Conservation (phyloP, 768 basidiomycete species). For the Boletus coccyginus region DNA sequence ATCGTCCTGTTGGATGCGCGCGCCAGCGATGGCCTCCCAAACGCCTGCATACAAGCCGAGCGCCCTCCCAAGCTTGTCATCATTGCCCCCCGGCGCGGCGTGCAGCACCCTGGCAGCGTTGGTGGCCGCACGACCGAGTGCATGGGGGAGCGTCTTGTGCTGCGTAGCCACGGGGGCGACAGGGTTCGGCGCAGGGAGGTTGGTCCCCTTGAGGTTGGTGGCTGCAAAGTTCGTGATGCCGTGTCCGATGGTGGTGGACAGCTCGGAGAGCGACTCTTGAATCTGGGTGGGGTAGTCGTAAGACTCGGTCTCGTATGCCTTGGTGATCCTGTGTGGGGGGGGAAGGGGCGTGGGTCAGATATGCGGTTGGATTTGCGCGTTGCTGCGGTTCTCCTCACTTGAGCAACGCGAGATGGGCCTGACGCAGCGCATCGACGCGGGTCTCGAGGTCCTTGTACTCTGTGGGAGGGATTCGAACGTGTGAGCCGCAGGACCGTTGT, state of each 20-base stretch:
- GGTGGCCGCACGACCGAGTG: constrained; percentile 79
- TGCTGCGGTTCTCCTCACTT: constrained; percentile 50
- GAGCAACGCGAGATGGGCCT: constrained; percentile 71
- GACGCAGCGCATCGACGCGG: constrained; percentile 87
- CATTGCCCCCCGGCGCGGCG: constrained; percentile 43
- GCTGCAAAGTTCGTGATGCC: constrained; percentile 84
- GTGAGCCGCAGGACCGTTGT: not conserved
- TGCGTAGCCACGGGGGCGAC: constrained; percentile 53
- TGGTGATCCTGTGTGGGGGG: constrained; percentile 60
- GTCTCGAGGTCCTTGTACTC: constrained; percentile 97
- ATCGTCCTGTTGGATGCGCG: constrained; percentile 78
- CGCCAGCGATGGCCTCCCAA: constrained; percentile 80
- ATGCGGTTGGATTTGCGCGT: not conserved
- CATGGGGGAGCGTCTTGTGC: constrained; percentile 97
- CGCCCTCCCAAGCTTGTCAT: constrained; percentile 74
- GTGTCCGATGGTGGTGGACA: constrained; percentile 67
- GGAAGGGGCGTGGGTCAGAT: not conserved
- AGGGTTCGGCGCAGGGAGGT: constrained; percentile 69
- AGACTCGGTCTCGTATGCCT: constrained; percentile 83
- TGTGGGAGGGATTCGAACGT: constrained; percentile 28
- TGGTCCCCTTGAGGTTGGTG: constrained; percentile 84
- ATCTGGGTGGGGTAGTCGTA: constrained; percentile 91
- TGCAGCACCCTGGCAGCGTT: constrained; percentile 50
- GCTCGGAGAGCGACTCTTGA: constrained; percentile 74
- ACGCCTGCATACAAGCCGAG: constrained; percentile 76